Evolutionary conservation across 768 basidiomycete species (phyloP), one percentile per base, ranked within the genome.

Genomic region (Filobasidium wieringae): DNA sequence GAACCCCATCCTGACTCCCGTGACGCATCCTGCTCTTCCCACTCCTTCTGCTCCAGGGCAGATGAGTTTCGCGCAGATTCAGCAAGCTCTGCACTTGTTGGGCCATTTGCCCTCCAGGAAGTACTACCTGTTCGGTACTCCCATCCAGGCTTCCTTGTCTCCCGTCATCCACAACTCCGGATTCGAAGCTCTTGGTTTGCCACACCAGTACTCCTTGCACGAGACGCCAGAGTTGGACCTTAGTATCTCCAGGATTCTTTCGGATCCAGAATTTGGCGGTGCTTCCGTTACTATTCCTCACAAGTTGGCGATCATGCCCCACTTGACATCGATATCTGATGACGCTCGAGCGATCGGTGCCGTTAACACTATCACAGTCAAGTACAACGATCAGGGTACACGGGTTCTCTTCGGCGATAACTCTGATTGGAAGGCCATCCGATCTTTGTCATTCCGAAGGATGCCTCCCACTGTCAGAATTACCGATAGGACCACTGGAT

Each of bases 241-340:
- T 14, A 79, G 81, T 62, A 78, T 93, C 66, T 80, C 80, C 69
- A 74, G 78, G 2, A 78, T 82, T 2, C 78, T 96, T 19, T 72
- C 77, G 1, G 76, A 80, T 3, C 79, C 81, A 1, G 81, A 83
- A 45, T 97, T 97, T 70, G 93, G 95, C 7, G 95, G 95, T 0
- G 95, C 91, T 15, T 89, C 87, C 4, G 90, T 97, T 27, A 99
- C 95, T 19, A 96, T 97, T 63, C 95, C 95, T 1, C 84, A 85
- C 78, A 99, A 99, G 75, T 77, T 93, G 36, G 86, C 88, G 60
- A 79, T 97, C 62, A 88, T 97, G 49, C 82, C 86, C 1, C 77
- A 86, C 5, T 80, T 99, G 51, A 86, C 92, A 67, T 75, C 77
- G 53, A 74, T 96, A 39, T 86, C 91, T 0, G 81, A 83, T 0